Conservation (phyloP, 2,329 filamentous ascomycete species). For the Stemphylium beticola region DNA sequence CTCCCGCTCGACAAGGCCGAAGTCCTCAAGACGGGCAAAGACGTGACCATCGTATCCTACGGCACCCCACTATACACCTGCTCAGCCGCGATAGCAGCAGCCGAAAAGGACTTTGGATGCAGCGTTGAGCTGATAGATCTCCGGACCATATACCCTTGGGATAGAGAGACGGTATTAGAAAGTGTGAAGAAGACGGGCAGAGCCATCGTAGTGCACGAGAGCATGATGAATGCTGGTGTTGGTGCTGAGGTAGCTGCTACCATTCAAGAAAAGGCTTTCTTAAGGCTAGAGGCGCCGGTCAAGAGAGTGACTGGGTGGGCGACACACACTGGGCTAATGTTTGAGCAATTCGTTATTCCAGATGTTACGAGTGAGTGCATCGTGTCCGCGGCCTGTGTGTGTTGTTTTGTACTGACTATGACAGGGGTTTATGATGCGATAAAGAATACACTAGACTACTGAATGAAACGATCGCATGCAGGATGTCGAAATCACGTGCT, state of each 20-base stretch:
- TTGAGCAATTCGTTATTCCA: slow-evolving; percentile 74
- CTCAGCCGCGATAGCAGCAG: slow-evolving; percentile 74
- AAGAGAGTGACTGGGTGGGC: slow-evolving; percentile 88
- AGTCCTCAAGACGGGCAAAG: slow-evolving; percentile 76
- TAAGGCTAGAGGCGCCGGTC: slow-evolving; percentile 84
- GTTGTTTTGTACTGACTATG: slow-evolving; percentile 27
- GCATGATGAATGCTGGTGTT: slow-evolving; percentile 87
- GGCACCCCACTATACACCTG: slow-evolving; percentile 89
- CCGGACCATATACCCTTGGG: slow-evolving; percentile 90
- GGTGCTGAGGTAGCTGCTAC: slow-evolving; percentile 88
- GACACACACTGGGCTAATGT: slow-evolving; percentile 79
- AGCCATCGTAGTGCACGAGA: slow-evolving; percentile 88
- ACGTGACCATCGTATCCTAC: slow-evolving; percentile 86
- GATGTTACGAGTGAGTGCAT: slow-evolving; percentile 80
- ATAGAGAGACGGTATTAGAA: slow-evolving; percentile 76
- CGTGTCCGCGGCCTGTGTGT: not conserved
- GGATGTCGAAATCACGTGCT: not conserved
- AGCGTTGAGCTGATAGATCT: slow-evolving; percentile 86
- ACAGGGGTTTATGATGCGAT: slow-evolving; percentile 58
- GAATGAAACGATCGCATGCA: not conserved
- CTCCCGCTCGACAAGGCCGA: slow-evolving; percentile 87
- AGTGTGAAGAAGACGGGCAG: slow-evolving; percentile 88
- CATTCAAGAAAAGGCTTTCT: slow-evolving; percentile 86
- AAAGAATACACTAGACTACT: slow-evolving; percentile 55
- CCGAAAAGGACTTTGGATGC: slow-evolving; percentile 76